Conservation (phyloP, 2,329 filamentous ascomycete species). For the Sordariomycetes sp. region DNA sequence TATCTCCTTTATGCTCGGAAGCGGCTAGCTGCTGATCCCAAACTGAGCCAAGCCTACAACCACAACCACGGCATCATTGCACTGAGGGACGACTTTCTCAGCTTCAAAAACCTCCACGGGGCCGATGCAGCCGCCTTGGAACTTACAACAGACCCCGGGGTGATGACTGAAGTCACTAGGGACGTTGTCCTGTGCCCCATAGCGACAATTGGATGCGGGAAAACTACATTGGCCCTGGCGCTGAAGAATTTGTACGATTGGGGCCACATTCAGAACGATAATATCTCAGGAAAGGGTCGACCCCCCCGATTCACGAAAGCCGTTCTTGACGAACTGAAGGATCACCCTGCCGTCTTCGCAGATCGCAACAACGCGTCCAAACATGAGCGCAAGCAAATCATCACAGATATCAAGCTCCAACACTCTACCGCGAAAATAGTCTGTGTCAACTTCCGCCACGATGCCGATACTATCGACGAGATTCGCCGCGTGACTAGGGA, state of each 20-base stretch:
- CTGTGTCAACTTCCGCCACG: conserved; percentile 81
- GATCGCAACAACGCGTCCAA: conserved; percentile 91
- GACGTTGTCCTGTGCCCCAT: conserved; percentile 82
- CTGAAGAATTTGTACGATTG: conserved; percentile 77
- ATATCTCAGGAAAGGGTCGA: conserved; percentile 73
- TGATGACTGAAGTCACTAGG: conserved; percentile 44
- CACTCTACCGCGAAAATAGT: conserved; percentile 63
- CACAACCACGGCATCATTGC: conserved; percentile 92
- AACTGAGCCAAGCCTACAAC: conserved; percentile 63
- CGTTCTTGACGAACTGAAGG: conserved; percentile 55
- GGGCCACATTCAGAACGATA: conserved; percentile 95
- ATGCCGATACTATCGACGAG: conserved; percentile 62
- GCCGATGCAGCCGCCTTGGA: conserved; percentile 79
- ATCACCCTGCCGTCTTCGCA: conserved; percentile 68
- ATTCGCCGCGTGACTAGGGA: conserved; percentile 68
- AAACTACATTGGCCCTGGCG: conserved; percentile 84
- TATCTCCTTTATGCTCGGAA: conserved; percentile 76
- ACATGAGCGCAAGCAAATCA: conserved; percentile 80
- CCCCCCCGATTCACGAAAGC: conserved; percentile 69
- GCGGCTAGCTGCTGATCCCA: conserved; percentile 59
- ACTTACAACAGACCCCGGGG: conserved; percentile 29
- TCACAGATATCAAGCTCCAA: conserved; percentile 62
- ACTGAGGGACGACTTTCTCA: conserved; percentile 79
- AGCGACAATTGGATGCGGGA: conserved; percentile 91
- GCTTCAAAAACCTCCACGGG: conserved; percentile 74